These are phyloP conservation scores for Debaryomyces maramus DNA, from an alignment of 805 yeast species.

Conservation along the genomic window DNA sequence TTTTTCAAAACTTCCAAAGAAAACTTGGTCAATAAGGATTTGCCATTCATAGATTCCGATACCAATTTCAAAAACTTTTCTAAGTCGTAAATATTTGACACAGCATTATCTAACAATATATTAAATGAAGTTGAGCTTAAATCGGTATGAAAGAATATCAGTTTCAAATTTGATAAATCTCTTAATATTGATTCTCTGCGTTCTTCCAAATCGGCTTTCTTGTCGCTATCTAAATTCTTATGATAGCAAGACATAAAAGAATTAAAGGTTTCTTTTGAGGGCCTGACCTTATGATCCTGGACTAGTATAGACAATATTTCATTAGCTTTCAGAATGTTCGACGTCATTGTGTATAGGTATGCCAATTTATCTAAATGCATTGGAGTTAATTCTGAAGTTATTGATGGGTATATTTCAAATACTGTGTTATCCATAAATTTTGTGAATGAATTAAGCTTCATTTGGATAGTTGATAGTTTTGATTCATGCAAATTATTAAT, in stretches of 20 bases:
- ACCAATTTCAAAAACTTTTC: constrained; percentile 26
- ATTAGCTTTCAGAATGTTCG: constrained; percentile 13
- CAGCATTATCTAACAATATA: constrained; percentile 20
- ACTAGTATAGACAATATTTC: constrained; percentile 15
- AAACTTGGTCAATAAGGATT: constrained; percentile 13
- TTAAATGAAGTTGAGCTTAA: constrained; percentile 18
- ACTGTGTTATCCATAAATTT: constrained; percentile 10
- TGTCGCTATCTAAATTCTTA: constrained; percentile 4
- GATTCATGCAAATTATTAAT: constrained; percentile 14
- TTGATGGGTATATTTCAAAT: constrained; percentile 12
- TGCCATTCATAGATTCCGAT: constrained; percentile 7
- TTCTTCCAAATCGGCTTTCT: constrained; percentile 9
- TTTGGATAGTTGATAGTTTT: constrained; percentile 8
- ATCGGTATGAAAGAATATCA: constrained; percentile 26
- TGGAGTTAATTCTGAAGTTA: constrained; percentile 16
- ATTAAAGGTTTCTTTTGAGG: constrained; percentile 23
- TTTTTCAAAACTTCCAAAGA: constrained; percentile 19
- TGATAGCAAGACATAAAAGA: constrained; percentile 18
- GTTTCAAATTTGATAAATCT: constrained; percentile 26
- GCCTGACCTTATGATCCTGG: constrained; percentile 15
- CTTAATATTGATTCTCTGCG: constrained; percentile 11
- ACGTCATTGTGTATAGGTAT: constrained; percentile 16
- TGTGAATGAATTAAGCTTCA: constrained; percentile 11
- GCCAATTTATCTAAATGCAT: constrained; percentile 25
- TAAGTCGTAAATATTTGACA: constrained; percentile 26